Base-by-base conservation (phyloP, 306 rosid genomes). In the Pterocarpus macrocarpus region DNA sequence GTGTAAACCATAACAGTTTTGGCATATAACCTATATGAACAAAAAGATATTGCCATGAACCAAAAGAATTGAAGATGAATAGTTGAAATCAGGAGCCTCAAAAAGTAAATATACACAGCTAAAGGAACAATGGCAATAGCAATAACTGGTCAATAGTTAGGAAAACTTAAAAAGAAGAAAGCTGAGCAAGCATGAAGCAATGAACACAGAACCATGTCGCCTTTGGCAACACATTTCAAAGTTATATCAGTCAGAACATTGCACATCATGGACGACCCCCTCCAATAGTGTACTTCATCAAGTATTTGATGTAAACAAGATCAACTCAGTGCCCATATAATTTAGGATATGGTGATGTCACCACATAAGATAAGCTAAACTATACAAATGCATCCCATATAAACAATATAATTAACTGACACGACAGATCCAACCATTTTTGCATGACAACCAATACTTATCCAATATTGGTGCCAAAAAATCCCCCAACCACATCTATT, bases 91-190 rank as follows among this genome's bases (percentile, higher is more conserved):
- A 62, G 66, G 47, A 68, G 45, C 38, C 33, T 57, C 65, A 11
- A 15, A 38, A 52, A 69, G 38, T 8, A n/a, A 44, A 78, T 38
- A 66, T 8, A 58, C 17, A 62, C 13, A 61, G 33, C 28, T 22
- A 22, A 22, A 22, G 28, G 28, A 22, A 36, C 79, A 36, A 56
- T 13, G 57, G 41, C 66, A 14, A 43, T 34, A 69, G 49, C 52
- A 43, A 50, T 32, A 49, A 57, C 22, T 65, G 15, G 43, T 61
- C 34, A 2, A 36, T 36, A 5, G 39, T 36, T 36, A 61, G 45
- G 36, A 28, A 59, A 82, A 76, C 47, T 22, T 22, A 2, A 44
- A 68, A 55, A 63, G 73, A 62, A 64, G 34, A 32, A 73, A 72
- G 4, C 45, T n/a, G 4, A 49, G 44, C 22, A 80, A 22, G 28